Conservation (phyloP, 257 asterid genomes). For the Datura wrightii region DNA sequence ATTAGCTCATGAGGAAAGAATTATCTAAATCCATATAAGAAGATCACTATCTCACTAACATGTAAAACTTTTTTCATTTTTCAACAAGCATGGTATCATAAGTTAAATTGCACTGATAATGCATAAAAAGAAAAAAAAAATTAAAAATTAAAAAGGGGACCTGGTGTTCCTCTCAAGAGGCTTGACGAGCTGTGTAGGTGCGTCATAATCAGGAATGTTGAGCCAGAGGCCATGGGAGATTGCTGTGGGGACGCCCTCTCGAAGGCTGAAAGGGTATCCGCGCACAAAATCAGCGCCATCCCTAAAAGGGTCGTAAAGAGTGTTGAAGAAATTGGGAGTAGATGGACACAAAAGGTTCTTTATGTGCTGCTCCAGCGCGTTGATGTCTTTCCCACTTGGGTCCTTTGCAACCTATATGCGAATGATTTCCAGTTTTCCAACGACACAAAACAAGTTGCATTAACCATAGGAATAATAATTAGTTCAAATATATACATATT, state of each 20-base stretch:
- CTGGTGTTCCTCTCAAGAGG: slow-evolving; percentile 35
- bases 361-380: slow-evolving; percentile 33
- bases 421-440: background rate
- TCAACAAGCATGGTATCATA: background rate
- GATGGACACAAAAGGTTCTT: slow-evolving; percentile 36
- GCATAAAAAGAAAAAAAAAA: no score
- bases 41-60: no score
- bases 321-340: slow-evolving; percentile 37
- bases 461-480: background rate
- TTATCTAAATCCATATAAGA: no score
- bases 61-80: no score
- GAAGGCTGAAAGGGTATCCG: slow-evolving; percentile 35
- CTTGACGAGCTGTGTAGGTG: slow-evolving; percentile 36
- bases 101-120: background rate
- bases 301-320: slow-evolving; percentile 33
- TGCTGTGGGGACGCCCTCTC: slow-evolving; percentile 34
- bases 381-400: slow-evolving; percentile 32
- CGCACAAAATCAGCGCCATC: slow-evolving; percentile 38
- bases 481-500: background rate
- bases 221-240: slow-evolving; percentile 37
- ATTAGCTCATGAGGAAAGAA: no score
- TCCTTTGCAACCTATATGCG: slow-evolving; percentile 34
- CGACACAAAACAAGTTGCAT: background rate
- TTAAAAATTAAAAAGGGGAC: background rate
- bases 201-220: slow-evolving; percentile 39